phyloP scores from a whole-genome alignment of 176 grass and related monocot genomes.

The Panicum miliaceum region DNA sequence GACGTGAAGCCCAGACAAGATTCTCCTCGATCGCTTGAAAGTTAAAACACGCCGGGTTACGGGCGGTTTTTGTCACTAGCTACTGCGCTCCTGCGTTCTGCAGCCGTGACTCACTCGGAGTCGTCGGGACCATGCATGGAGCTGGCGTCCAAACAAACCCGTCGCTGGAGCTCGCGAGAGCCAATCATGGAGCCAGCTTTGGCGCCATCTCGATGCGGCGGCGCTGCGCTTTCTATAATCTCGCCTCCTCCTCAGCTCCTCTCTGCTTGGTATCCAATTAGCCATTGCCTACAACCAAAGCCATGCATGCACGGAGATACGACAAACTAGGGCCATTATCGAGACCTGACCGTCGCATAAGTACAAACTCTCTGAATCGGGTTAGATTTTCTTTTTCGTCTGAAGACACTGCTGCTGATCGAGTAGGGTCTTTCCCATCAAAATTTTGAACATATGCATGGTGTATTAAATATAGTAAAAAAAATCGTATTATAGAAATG shows the following conservation, averaged over 20 bases:
- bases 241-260: neutral
- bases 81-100: neutral
- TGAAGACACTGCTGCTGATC: neutral
- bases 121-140: neutral
- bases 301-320: conserved; percentile 9
- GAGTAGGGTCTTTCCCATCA: too few species aligned
- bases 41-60: neutral
- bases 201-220: neutral
- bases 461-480: too few species aligned
- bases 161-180: neutral
- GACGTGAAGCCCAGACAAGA: neutral
- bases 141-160: neutral
- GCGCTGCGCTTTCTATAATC: neutral
- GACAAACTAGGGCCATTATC: conserved; percentile 10
- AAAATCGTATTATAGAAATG: too few species aligned
- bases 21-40: neutral
- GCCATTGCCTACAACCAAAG: neutral
- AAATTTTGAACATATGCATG: too few species aligned
- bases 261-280: neutral
- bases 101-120: neutral
- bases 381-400: conserved; percentile 13
- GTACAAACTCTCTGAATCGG: neutral
- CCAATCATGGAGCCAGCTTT: conserved; percentile 5
- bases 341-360: conserved; percentile 24
- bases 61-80: neutral